These are phyloP conservation scores for Diaporthe ilicicola DNA, from an alignment of 2,329 filamentous ascomycete species.

Conservation along the genomic window DNA sequence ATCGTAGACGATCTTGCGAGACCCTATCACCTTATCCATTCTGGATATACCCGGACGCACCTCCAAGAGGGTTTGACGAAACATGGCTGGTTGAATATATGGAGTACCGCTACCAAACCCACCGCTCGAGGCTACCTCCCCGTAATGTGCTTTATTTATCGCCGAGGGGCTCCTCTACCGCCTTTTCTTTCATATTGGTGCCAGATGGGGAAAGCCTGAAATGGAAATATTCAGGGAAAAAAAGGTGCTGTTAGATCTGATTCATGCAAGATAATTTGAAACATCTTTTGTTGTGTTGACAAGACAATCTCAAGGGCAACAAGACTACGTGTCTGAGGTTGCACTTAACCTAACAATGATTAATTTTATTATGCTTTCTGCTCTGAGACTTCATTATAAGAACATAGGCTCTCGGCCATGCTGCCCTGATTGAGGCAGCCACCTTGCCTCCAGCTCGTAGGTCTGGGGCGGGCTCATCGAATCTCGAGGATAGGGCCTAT, in stretches of 20 bases:
- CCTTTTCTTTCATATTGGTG: not conserved
- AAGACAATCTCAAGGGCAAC: not conserved
- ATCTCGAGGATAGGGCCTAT: constrained; percentile 23
- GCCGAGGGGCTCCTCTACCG: not conserved
- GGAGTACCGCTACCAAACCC: not conserved
- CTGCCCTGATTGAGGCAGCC: constrained; percentile 21
- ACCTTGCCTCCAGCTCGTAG: constrained; percentile 31
- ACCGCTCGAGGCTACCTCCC: not conserved
- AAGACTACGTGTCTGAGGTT: not conserved
- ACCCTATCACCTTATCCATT: not conserved
- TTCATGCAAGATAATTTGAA: not conserved
- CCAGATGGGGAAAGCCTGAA: not conserved
- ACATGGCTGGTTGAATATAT: not conserved
- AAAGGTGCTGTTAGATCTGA: not conserved
- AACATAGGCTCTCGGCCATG: not conserved
- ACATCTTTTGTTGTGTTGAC: constrained; percentile 8
- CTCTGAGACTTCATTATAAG: not conserved
- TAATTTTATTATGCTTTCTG: constrained; percentile 17
- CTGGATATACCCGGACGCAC: not conserved
- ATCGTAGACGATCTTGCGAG: constrained; percentile 19
- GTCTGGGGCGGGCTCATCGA: not conserved
- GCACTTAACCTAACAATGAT: constrained; percentile 20
- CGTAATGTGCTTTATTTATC: constrained; percentile 15
- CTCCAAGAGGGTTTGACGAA: not conserved
- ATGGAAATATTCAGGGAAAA: not conserved